Base-by-base conservation (phyloP, 2,329 filamentous ascomycete species). In the Blumeriella jaapii region DNA sequence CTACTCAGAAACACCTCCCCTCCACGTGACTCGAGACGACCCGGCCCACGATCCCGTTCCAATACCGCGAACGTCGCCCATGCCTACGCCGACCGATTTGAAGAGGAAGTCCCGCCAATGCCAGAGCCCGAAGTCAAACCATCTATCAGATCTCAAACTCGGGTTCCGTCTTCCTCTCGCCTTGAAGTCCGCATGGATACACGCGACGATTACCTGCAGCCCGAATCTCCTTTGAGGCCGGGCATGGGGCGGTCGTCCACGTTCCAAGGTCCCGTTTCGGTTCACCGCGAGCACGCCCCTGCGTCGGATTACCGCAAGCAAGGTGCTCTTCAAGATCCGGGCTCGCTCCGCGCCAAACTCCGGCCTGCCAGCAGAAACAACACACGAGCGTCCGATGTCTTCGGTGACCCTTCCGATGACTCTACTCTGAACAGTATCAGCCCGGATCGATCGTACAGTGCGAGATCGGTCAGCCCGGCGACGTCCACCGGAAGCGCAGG, bases 31-130 rank as follows among this genome's bases (percentile, higher is more conserved):
- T 36, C 44, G 9, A 44, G 44, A 42, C 42, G 49, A 29, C 46
- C 41, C 20, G 39, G 29, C 17, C 40, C 40, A 12, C 41, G 74
- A 42, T 69, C 73, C 39, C 68, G 75, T 33, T 74, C 73, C 29
- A 76, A 72, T 51, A 79, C 74, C 9, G 71, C 22, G 10, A 24
- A n/a, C n/a, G n/a, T n/a, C n/a, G n/a, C 74, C 14, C 70, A 76
- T 53, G 74, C 74, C 17, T 75, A 74, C 54, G 63, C 61, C 39
- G 72, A 78, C 39, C 68, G 73, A 41, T 71, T 68, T 55, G 62
- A 64, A 46, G 71, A 77, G 45, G 60, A 67, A 14, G 59, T 63
- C 12, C 58, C 51, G 2, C 58, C 56, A 36, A 52, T 52, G 14
- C 62, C 67, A 16, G 64, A 69, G 31, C 56, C 61, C 17, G 52